Evolutionary conservation across 2,329 filamentous ascomycete genomes (phyloP).

Genomic region (Ascochyta clinopodiicola): DNA sequence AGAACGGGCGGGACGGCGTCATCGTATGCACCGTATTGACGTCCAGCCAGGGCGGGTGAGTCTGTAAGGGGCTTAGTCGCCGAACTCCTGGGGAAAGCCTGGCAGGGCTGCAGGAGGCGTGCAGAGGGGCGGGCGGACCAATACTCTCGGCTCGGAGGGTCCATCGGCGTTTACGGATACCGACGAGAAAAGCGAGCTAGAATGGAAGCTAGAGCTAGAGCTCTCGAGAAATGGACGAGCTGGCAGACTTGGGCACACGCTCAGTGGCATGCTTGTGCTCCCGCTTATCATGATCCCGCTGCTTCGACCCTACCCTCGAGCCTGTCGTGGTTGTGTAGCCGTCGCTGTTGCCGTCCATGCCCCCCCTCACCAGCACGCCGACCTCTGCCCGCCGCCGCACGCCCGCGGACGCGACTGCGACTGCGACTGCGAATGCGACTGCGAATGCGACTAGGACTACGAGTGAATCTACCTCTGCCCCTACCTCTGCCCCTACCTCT

Average conservation of each 20-base stretch:
- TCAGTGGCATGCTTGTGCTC: not conserved
- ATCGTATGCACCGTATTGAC: not conserved
- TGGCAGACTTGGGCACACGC: not conserved
- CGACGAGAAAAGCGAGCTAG: slow-evolving; percentile 5
- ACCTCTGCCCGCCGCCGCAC: slow-evolving; percentile 15
- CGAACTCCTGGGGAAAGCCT: not conserved
- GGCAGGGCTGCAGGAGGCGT: not conserved
- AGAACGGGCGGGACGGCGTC: slow-evolving; percentile 1
- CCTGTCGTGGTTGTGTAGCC: slow-evolving; percentile 14
- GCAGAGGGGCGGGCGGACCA: slow-evolving; percentile 24
- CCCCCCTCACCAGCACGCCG: slow-evolving; percentile 16
- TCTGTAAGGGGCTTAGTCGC: too few relatives aligned
- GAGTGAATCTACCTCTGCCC: too few relatives aligned
- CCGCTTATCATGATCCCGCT: slow-evolving; percentile 5
- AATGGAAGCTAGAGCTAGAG: not conserved
- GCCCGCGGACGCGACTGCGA: slow-evolving; percentile 16
- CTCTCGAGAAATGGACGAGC: not conserved
- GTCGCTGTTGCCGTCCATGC: slow-evolving; percentile 21
- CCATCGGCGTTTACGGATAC: slow-evolving; percentile 8
- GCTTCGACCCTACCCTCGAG: slow-evolving; percentile 1
- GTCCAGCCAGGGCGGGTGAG: too few relatives aligned
- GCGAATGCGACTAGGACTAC: too few relatives aligned
- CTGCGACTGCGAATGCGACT: too few relatives aligned
- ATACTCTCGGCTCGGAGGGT: slow-evolving; percentile 23
- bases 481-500: too few relatives aligned